Evolutionary conservation across 2,329 filamentous ascomycete species (phyloP).

Genomic region (Fusarium coffeatum): DNA sequence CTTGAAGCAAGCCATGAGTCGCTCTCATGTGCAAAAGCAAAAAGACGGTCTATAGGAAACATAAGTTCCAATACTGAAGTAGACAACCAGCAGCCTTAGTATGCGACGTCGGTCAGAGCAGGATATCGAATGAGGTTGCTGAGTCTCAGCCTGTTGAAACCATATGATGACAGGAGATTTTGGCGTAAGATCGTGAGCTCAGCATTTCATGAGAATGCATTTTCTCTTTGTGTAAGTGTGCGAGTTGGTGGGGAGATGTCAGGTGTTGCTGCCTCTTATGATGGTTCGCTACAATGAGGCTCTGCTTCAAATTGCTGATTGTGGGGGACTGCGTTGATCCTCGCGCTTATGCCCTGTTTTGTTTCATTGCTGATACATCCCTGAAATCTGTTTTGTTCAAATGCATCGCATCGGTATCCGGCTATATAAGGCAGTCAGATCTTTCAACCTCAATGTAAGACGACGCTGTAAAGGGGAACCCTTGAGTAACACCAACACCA

Average conservation of each 20-base stretch:
- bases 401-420: background rate
- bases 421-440: background rate
- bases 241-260: background rate
- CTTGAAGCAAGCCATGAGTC: too few species aligned
- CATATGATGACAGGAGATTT: background rate
- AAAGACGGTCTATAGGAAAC: too few species aligned
- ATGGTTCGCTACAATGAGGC: slow-evolving; percentile 19
- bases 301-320: background rate
- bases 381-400: background rate
- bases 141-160: background rate
- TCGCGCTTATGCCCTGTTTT: background rate
- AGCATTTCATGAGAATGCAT: background rate
- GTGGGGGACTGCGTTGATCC: background rate
- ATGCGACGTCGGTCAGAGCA: too few species aligned
- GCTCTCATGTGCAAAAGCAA: too few species aligned
- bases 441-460: background rate
- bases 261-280: background rate
- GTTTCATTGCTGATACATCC: background rate
- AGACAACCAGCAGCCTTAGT: too few species aligned
- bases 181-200: background rate
- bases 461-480: background rate
- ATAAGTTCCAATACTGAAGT: too few species aligned
- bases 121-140: background rate
- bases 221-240: background rate
- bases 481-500: background rate